phyloP scores from a whole-genome alignment of 1,284 basidiomycete genomes.

The Ustilago shanxiensis region DNA sequence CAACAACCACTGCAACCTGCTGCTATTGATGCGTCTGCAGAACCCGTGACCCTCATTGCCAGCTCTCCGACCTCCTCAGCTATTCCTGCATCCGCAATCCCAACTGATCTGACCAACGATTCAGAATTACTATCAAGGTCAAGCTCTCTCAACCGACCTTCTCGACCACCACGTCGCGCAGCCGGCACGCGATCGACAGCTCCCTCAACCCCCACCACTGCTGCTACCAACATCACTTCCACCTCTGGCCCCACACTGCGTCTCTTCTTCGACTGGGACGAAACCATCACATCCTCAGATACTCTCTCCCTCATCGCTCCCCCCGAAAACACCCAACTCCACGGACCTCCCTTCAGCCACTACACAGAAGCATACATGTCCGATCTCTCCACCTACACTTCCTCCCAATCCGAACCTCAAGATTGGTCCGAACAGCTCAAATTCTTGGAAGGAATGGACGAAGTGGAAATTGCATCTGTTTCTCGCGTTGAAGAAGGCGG shows the following conservation, averaged over 20 bases:
- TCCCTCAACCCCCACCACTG: not conserved
- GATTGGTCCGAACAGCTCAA: constrained; percentile 32
- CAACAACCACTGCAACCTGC: no score
- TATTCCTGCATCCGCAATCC: constrained; percentile 3
- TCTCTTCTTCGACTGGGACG: constrained; percentile 68
- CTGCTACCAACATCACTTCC: not conserved
- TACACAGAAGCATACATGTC: constrained; percentile 55
- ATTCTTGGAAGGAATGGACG: constrained; percentile 42
- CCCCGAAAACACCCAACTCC: constrained; percentile 18
- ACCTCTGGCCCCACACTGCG: constrained; percentile 17
- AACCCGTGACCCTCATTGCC: not conserved
- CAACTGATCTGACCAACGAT: constrained; percentile 8
- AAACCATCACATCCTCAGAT: constrained; percentile 64
- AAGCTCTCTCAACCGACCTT: constrained; percentile 26
- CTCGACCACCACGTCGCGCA: constrained; percentile 34
- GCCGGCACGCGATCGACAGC: not conserved
- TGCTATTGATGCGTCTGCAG: constrained; percentile 5
- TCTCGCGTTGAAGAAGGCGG: constrained; percentile 48
- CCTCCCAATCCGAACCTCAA: constrained; percentile 12
- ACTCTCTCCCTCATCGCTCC: constrained; percentile 64
- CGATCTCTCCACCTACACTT: constrained; percentile 37
- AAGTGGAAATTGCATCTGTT: constrained; percentile 51
- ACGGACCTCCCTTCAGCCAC: constrained; percentile 42
- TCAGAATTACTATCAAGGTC: constrained; percentile 21
- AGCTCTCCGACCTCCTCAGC: not conserved